A percentile compares a stretch with the other conserved stretches of the same genome.
Evolutionary conservation across 225 moss, liverwort and hornwort genomes (phyloP).

Genomic region (Sphagnum tenellum): DNA sequence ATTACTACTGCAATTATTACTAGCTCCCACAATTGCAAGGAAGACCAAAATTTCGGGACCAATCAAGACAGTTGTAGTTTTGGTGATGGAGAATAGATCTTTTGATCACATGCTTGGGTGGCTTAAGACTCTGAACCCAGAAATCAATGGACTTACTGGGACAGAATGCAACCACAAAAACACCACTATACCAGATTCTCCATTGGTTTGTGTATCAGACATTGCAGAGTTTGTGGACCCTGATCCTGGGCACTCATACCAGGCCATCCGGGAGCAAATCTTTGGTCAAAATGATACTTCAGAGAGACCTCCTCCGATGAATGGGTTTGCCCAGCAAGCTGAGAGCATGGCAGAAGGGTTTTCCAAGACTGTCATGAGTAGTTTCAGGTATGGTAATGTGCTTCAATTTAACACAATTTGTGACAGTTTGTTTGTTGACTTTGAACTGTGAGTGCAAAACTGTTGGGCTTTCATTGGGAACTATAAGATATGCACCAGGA

Average conservation of each 20-base stretch:
- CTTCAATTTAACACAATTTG: too few relatives aligned
- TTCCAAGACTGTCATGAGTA: constrained; percentile 78
- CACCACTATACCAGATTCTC: constrained; percentile 28
- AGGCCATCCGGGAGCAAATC: constrained; percentile 61
- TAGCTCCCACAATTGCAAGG: constrained; percentile 31
- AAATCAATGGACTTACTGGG: constrained; percentile 56
- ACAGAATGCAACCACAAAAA: constrained; percentile 40
- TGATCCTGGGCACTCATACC: constrained; percentile 60
- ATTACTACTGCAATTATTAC: constrained; percentile 24
- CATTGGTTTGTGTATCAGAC: constrained; percentile 41
- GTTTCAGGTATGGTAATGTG: constrained; percentile 38
- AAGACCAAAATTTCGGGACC: constrained; percentile 42
- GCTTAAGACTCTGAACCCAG: constrained; percentile 49
- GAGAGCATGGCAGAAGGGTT: constrained; percentile 75
- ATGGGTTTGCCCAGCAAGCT: constrained; percentile 92
- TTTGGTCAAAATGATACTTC: constrained; percentile 55
- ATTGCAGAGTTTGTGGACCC: constrained; percentile 63
- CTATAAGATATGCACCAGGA: too few relatives aligned
- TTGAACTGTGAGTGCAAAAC: too few relatives aligned
- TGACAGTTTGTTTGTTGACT: too few relatives aligned
- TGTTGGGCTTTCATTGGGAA: too few relatives aligned
- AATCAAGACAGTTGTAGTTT: constrained; percentile 50
- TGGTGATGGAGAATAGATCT: constrained; percentile 69
- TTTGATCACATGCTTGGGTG: constrained; percentile 69
- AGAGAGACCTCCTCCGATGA: constrained; percentile 82